Percentiles rank a stretch among this genome's conserved stretches.
These are phyloP conservation scores for Pseudodiploospora longispora DNA, from an alignment of 2,329 filamentous ascomycete species.

Conservation along the genomic window DNA sequence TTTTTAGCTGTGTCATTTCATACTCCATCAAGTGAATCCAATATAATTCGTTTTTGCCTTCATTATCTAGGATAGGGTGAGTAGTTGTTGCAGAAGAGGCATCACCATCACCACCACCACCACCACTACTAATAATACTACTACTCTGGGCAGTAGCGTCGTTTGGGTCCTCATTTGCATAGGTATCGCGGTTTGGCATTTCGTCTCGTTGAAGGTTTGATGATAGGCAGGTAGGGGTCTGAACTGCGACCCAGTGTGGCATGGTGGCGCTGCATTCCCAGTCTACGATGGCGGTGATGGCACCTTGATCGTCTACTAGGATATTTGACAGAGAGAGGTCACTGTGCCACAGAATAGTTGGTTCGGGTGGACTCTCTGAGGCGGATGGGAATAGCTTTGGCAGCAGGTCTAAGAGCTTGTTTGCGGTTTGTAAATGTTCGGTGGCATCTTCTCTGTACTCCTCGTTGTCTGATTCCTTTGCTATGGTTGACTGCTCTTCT, in stretches of 20 bases:
- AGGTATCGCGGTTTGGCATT: slow-evolving; percentile 10
- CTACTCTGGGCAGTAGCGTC: too few relatives aligned
- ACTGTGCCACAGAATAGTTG: too few relatives aligned
- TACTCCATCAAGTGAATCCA: slow-evolving; percentile 31
- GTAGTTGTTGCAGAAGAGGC: background rate
- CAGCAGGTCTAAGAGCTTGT: too few relatives aligned
- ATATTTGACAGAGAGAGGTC: too few relatives aligned
- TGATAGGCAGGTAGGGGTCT: slow-evolving; percentile 24
- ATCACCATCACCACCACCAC: background rate
- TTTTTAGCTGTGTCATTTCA: slow-evolving; percentile 25
- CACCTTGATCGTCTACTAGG: slow-evolving; percentile 22
- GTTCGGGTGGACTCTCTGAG: slow-evolving; percentile 24
- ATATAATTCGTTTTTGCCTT: slow-evolving; percentile 19
- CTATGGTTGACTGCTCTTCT: too few relatives aligned
- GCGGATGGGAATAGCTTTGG: slow-evolving; percentile 29
- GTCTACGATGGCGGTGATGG: slow-evolving; percentile 30
- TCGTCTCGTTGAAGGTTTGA: slow-evolving; percentile 23
- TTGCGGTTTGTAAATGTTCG: too few relatives aligned
- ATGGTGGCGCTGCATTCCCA: slow-evolving; percentile 30
- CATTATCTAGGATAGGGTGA: too few relatives aligned
- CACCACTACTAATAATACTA: too few relatives aligned
- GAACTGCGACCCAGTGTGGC: slow-evolving; percentile 11
- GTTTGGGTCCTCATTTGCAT: too few relatives aligned
- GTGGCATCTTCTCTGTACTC: too few relatives aligned
- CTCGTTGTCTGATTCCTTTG: too few relatives aligned